Conservation (phyloP, 371 early-diverging fungal species). For the Thermomucor indicae-seudaticae region DNA sequence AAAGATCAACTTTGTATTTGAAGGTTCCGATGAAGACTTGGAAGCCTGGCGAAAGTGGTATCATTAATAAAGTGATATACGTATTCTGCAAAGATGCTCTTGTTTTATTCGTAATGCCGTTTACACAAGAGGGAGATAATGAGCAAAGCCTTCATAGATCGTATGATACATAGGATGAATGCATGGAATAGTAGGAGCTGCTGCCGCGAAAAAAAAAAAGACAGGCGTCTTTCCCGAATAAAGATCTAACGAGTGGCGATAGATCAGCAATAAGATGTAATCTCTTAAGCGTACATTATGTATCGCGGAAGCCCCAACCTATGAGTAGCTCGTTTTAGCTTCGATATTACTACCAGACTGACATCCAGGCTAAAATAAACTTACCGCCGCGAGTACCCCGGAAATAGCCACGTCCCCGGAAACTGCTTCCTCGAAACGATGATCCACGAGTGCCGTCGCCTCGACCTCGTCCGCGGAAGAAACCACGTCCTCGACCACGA, state of each 20-base stretch:
- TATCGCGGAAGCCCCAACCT: background rate
- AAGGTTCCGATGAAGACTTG: conserved; percentile 34
- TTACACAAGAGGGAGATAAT: too few species aligned
- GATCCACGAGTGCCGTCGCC: background rate
- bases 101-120: too few species aligned
- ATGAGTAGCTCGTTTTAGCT: too few species aligned
- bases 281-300: background rate
- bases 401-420: background rate
- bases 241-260: too few species aligned
- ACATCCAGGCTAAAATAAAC: too few species aligned
- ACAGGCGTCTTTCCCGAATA: conserved; percentile 1
- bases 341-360: too few species aligned
- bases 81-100: too few species aligned
- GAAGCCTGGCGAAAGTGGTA: conserved; percentile 46
- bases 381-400: background rate
- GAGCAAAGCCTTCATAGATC: background rate
- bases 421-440: too few species aligned
- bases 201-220: background rate
- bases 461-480: conserved; percentile 1
- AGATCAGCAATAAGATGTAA: background rate
- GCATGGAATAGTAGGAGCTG: background rate
- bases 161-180: background rate
- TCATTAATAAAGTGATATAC: too few species aligned
- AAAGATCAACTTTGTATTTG: conserved; percentile 61
- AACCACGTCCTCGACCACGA: conserved; percentile 13